Base-by-base conservation (phyloP, 2,329 filamentous ascomycete genomes). In the Mycosphaerella sp. region DNA sequence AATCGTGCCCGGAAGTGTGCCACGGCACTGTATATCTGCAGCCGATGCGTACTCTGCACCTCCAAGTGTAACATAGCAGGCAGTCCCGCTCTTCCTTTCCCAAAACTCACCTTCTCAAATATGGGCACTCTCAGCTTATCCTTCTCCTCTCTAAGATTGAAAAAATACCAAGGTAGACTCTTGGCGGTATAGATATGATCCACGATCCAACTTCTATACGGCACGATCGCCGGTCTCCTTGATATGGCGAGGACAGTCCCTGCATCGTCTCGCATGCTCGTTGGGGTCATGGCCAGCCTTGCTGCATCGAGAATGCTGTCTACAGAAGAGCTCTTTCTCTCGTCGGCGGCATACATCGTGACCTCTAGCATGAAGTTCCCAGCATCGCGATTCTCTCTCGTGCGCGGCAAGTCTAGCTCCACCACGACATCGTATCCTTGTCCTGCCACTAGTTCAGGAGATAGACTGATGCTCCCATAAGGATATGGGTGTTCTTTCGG, bases 331-430 rank as follows among this genome's bases (percentile, higher is more conserved):
- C 44, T 34, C n/a, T 43, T 36, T 21, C 36, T 48, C 31, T 49
- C 29, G 36, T 45, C 21, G 6, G 70, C 51, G 6, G 62, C 70
- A 47, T 87, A 78, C 48, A 95, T 80, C 56, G 83, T 80, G 12
- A 95, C 74, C 45, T 87, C 85, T 14, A 97, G 75, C 93, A 98
- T 98, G 76, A 96, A 97, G 73, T 97, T 97, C 29, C 93, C 93
- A 11, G 81, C 80, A 2, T 80, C 80, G 21, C 87, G 73, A 65
- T 98, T 98, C 1, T 78, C 72, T 0, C 82, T 83, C 2, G 89
- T 93, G 40, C 85, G 83, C 14, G 93, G 93, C 59, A 98, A 77
- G 3, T 81, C 79, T 32, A 98, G 77, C 21, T 82, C 77, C 1
- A 97, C 77, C 4, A 80, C 78, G 41, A 98, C 80, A 69, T 97